Evolutionary conservation across 176 grass and related monocot species (phyloP).

Genomic region (Aechmea fasciata): DNA sequence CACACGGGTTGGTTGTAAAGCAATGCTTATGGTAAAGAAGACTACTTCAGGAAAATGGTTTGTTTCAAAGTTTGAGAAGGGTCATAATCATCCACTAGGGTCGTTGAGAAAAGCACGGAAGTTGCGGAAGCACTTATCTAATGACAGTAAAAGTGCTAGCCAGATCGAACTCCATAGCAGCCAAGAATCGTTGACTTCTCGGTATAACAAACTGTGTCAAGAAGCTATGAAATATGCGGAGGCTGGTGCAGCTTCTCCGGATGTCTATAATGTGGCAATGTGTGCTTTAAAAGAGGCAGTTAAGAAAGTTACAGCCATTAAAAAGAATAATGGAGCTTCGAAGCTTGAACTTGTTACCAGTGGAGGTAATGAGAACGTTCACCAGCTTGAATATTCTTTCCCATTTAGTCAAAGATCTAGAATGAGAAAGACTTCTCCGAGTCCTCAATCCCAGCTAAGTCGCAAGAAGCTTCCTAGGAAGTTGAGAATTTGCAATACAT

Average conservation of each 20-base stretch:
- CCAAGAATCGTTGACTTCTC: background rate
- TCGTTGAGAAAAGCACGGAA: slow-evolving; percentile 13
- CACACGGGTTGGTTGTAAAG: slow-evolving; percentile 21
- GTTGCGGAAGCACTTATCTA: slow-evolving; percentile 3
- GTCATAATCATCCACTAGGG: slow-evolving; percentile 18
- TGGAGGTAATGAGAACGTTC: background rate
- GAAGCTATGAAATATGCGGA: slow-evolving; percentile 29
- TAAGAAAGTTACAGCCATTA: slow-evolving; percentile 22
- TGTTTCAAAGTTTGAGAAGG: slow-evolving; percentile 24
- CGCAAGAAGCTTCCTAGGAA: background rate
- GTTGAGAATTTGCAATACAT: slow-evolving; percentile 1
- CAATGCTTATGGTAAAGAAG: slow-evolving; percentile 28
- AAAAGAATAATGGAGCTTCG: slow-evolving; percentile 10
- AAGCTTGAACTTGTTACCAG: background rate
- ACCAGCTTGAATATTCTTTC: background rate
- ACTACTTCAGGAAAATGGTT: slow-evolving; percentile 19
- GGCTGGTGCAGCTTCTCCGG: slow-evolving; percentile 17
- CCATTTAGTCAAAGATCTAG: slow-evolving; percentile 2
- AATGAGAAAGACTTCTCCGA: background rate
- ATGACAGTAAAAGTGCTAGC: background rate
- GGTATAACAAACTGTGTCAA: slow-evolving; percentile 17
- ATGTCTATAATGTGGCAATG: slow-evolving; percentile 22
- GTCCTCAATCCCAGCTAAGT: slow-evolving; percentile 2
- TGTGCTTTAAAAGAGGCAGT: slow-evolving; percentile 17
- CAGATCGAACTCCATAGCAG: slow-evolving; percentile 8